These are phyloP conservation scores for Mallotus repandus DNA, from an alignment of 441 rosid genomes.

Conservation along the genomic window DNA sequence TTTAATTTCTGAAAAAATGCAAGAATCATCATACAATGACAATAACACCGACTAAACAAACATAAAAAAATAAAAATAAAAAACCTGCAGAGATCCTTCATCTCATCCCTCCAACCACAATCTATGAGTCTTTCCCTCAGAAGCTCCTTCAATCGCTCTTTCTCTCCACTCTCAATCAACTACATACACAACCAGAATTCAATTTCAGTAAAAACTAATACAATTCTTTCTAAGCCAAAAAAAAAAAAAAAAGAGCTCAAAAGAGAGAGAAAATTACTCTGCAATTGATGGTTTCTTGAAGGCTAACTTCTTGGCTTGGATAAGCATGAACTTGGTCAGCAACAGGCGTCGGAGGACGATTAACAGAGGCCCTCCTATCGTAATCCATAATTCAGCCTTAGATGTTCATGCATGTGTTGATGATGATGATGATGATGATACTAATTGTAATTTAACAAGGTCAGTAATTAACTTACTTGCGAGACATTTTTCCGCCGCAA, in stretches of 20 bases:
- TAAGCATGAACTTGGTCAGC: slow-evolving; percentile 26
- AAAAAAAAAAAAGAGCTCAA: neutral
- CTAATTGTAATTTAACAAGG: no score
- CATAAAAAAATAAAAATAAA: neutral
- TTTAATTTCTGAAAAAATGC: neutral
- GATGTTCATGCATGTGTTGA: neutral
- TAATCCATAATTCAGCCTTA: no score
- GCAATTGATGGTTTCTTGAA: slow-evolving; percentile 63
- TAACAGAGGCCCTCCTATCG: slow-evolving; percentile 61
- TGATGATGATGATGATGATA: no score
- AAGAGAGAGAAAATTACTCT: slow-evolving; percentile 40
- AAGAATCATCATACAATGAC: neutral
- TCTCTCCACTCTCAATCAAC: slow-evolving; percentile 88
- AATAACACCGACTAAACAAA: neutral
- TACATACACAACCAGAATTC: slow-evolving; percentile 44
- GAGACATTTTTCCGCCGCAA: neutral
- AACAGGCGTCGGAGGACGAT: slow-evolving; percentile 76
- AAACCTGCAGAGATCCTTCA: slow-evolving; percentile 85
- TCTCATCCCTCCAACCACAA: slow-evolving; percentile 91
- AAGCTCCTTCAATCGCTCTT: slow-evolving; percentile 75
- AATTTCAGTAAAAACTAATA: slow-evolving; percentile 36
- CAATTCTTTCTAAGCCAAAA: slow-evolving; percentile 28
- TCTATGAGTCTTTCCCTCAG: slow-evolving; percentile 79
- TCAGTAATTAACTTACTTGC: neutral
- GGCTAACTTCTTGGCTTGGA: slow-evolving; percentile 48